Evolutionary conservation across 495 filamentous ascomycete genomes (phyloP).

Genomic region (Penicillium riverlandense): DNA sequence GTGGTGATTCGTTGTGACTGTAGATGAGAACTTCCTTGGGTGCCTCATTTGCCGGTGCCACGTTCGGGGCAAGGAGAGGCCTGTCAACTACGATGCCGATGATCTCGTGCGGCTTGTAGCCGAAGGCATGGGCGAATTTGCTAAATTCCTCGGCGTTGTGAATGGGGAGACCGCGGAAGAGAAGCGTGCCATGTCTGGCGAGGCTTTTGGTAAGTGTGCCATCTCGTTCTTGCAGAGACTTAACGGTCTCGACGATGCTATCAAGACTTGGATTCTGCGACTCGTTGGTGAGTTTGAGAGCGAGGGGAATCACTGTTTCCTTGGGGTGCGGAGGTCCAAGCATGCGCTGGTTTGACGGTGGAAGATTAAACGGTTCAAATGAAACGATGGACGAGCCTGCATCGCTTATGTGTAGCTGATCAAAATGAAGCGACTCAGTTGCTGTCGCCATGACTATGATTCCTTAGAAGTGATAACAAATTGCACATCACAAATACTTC

Average conservation of each 20-base stretch:
- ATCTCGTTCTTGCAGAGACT: conserved; percentile 42
- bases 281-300: conserved; percentile 23
- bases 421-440: conserved; percentile 1
- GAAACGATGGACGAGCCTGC: conserved; percentile 1
- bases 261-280: conserved; percentile 19
- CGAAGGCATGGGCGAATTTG: conserved; percentile 47
- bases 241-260: conserved; percentile 20
- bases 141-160: conserved; percentile 35
- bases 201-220: conserved; percentile 55
- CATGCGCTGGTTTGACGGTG: conserved; percentile 43
- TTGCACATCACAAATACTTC: no score
- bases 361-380: conserved; percentile 61
- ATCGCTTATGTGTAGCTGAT: neutral
- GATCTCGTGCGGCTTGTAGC: conserved; percentile 47
- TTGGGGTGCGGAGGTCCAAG: conserved; percentile 34
- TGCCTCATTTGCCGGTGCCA: conserved; percentile 46
- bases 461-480: neutral
- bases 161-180: conserved; percentile 28
- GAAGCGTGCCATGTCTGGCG: conserved; percentile 27
- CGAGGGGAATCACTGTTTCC: conserved; percentile 34
- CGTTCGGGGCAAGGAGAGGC: conserved; percentile 43
- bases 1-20: conserved; percentile 48
- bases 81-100: conserved; percentile 48
- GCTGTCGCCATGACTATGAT: conserved; percentile 4
- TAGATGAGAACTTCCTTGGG: conserved; percentile 44